These are phyloP conservation scores for Sphagnurus paluster DNA, from an alignment of 1,284 basidiomycete genomes.

Conservation along the genomic window DNA sequence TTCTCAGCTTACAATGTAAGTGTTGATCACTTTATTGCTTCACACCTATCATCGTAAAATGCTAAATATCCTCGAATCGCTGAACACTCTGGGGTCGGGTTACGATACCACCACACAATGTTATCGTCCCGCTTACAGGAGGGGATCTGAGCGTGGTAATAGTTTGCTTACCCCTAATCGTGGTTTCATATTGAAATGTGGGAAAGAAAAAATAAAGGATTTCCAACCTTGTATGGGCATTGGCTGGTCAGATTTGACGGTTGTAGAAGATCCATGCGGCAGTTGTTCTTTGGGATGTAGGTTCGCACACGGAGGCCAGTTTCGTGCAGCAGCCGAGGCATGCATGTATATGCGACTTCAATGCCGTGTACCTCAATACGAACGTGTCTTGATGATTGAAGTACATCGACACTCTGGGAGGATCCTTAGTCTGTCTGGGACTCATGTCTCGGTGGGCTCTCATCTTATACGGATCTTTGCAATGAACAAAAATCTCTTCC, in stretches of 20 bases:
- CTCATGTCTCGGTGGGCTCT: constrained; percentile 2
- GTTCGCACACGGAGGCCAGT: constrained; percentile 55
- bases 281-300: constrained; percentile 62
- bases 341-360: constrained; percentile 58
- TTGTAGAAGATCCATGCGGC: constrained; percentile 48
- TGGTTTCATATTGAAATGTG: too few relatives aligned
- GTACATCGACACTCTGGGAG: constrained; percentile 55
- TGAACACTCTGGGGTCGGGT: constrained; percentile 49
- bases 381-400: constrained; percentile 60
- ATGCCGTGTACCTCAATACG: constrained; percentile 60
- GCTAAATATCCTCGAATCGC: constrained; percentile 54
- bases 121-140: constrained; percentile 45
- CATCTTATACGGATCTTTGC: constrained; percentile 71
- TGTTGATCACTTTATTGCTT: constrained; percentile 39
- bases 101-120: constrained; percentile 64
- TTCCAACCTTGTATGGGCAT: constrained; percentile 66
- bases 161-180: constrained; percentile 60
- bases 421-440: neutral
- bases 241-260: constrained; percentile 45
- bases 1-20: neutral
- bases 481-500: constrained; percentile 58
- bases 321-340: constrained; percentile 58
- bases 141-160: constrained; percentile 51
- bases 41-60: constrained; percentile 71
- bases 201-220: neutral